phyloP scores from a whole-genome alignment of 371 early-diverging fungal genomes.

The Mortierella sp. region DNA sequence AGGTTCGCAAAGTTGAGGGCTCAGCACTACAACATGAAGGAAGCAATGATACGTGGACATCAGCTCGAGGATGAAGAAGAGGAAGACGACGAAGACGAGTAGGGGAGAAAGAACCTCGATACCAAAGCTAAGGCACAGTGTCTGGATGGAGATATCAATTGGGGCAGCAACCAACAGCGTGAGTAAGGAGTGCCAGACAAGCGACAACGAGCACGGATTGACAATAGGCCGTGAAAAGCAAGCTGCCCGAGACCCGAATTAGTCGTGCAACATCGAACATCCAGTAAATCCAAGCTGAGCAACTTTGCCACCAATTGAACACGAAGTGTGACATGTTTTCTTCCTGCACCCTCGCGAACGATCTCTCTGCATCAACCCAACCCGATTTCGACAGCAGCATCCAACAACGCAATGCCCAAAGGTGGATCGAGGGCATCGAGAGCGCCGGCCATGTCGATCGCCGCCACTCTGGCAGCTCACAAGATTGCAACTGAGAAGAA shows the following conservation, averaged over 20 bases:
- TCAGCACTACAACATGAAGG: constrained; percentile 88
- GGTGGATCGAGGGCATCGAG: constrained; percentile 13
- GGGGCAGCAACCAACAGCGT: not conserved
- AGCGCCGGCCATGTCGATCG: constrained; percentile 38
- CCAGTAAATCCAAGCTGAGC: too few species aligned
- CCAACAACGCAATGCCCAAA: constrained; percentile 6
- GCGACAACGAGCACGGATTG: too few species aligned
- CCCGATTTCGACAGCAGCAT: not conserved
- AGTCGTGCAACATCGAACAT: too few species aligned
- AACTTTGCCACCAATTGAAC: too few species aligned
- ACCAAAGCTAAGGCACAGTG: not conserved
- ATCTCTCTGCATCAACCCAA: too few species aligned
- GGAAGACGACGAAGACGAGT: constrained; percentile 38
- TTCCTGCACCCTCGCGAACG: too few species aligned
- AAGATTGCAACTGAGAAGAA: constrained; percentile 18
- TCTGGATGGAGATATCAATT: not conserved
- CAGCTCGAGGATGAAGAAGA: constrained; percentile 57
- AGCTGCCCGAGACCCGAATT: too few species aligned
- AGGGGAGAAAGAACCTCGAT: not conserved
- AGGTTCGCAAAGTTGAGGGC: constrained; percentile 80
- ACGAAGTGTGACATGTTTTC: too few species aligned
- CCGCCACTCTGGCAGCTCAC: constrained; percentile 51
- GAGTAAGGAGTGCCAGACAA: not conserved
- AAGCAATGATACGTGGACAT: constrained; percentile 64
- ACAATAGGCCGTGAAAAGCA: too few species aligned